phyloP scores from a whole-genome alignment of 441 rosid species.

The Adansonia grandidieri region DNA sequence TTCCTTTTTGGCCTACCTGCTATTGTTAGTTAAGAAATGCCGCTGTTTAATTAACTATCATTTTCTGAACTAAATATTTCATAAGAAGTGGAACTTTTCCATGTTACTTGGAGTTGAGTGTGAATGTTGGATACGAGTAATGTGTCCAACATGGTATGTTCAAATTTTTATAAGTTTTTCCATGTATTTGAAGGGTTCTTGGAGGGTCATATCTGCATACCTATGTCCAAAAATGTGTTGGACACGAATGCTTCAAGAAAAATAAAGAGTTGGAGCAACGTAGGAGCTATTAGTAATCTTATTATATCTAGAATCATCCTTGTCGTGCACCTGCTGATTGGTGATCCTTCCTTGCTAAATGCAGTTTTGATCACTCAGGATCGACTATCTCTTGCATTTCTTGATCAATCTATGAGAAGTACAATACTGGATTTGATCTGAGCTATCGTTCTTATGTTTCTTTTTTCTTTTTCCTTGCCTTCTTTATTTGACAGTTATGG shows the following conservation, averaged over 20 bases:
- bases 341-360: background rate
- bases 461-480: background rate
- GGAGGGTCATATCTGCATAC: no score
- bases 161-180: background rate
- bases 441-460: background rate
- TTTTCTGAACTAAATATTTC: background rate
- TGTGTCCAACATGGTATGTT: background rate
- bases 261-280: no score
- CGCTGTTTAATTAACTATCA: background rate
- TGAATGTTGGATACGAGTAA: no score
- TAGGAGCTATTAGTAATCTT: background rate
- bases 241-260: no score
- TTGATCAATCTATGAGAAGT: background rate
- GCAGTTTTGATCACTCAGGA: background rate
- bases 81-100: constrained; percentile 1
- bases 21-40: background rate
- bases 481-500: constrained; percentile 54
- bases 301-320: constrained; percentile 6
- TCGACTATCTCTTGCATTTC: background rate
- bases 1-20: background rate
- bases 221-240: no score
- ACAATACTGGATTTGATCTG: background rate
- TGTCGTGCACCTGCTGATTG: background rate
- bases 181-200: no score
- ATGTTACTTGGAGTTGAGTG: no score